Percentiles rank a stretch among this genome's conserved stretches.
Conservation (phyloP, 768 basidiomycete genomes). For the Russula foetens region DNA sequence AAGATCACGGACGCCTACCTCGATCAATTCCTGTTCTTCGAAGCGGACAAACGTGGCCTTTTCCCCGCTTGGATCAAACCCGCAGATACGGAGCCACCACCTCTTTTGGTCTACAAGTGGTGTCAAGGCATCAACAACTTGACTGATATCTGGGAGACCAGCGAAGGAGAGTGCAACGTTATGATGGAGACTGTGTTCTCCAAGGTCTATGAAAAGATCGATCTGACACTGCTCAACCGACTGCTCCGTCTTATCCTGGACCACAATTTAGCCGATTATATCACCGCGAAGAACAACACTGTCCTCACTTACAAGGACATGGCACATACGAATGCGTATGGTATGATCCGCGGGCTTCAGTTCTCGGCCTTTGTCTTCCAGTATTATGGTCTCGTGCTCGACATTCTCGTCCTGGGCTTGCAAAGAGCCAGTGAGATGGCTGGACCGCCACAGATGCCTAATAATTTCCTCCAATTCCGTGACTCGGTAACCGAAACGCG, state of each 20-base stretch:
- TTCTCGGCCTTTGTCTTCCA: slow-evolving; percentile 99
- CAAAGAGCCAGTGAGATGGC: slow-evolving; percentile 99
- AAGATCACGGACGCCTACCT: slow-evolving; percentile 99
- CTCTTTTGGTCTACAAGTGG: slow-evolving; percentile 98
- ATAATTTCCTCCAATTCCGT: slow-evolving; percentile 96
- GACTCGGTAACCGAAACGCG: slow-evolving; percentile 93
- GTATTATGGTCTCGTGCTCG: slow-evolving; percentile 93
- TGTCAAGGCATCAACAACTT: slow-evolving; percentile 99
- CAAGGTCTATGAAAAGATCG: slow-evolving; percentile 99
- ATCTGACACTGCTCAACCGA: slow-evolving; percentile 91
- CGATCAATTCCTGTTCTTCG: slow-evolving; percentile 98
- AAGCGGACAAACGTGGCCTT: slow-evolving; percentile 95
- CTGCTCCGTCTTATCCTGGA: slow-evolving; percentile 93
- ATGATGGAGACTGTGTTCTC: slow-evolving; percentile 98
- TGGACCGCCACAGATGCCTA: slow-evolving; percentile 94
- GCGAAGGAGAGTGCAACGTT: slow-evolving; percentile 95
- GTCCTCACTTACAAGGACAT: slow-evolving; percentile 94
- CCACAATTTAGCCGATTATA: slow-evolving; percentile 98
- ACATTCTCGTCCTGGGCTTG: slow-evolving; percentile 92
- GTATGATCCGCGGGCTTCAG: slow-evolving; percentile 94
- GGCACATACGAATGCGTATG: slow-evolving; percentile 97
- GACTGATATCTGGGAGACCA: slow-evolving; percentile 97
- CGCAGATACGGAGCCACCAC: slow-evolving; percentile 91
- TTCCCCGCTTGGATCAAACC: slow-evolving; percentile 99
- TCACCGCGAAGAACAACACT: slow-evolving; percentile 98